These are phyloP conservation scores for Entophlyctis luteolus DNA, from an alignment of 192 early-diverging fungal genomes.

Conservation along the genomic window DNA sequence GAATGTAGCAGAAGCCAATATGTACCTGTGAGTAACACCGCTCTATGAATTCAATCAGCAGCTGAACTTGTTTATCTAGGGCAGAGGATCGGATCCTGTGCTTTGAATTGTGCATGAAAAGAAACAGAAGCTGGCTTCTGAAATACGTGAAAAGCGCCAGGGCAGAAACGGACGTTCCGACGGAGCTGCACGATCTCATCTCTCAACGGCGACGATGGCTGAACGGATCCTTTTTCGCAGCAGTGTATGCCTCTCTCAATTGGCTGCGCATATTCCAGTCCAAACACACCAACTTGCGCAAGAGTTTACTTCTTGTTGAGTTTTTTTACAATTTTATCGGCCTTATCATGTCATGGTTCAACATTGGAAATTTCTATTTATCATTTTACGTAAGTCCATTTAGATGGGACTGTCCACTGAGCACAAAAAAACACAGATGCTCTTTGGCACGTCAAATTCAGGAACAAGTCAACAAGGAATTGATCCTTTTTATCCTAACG, in stretches of 20 bases:
- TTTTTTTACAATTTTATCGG: slow-evolving; percentile 50
- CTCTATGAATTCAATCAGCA: slow-evolving; percentile 69
- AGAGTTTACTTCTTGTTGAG: slow-evolving; percentile 61
- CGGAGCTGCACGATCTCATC: slow-evolving; percentile 67
- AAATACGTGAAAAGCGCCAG: slow-evolving; percentile 65
- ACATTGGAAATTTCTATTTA: slow-evolving; percentile 26
- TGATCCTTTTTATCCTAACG: slow-evolving; percentile 21
- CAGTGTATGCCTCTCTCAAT: slow-evolving; percentile 65
- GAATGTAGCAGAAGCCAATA: slow-evolving; percentile 40
- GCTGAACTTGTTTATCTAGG: slow-evolving; percentile 35
- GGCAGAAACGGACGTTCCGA: slow-evolving; percentile 77
- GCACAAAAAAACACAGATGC: neutral
- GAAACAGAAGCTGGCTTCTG: slow-evolving; percentile 59
- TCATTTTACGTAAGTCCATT: slow-evolving; percentile 20
- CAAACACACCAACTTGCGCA: slow-evolving; percentile 59
- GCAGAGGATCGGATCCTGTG: slow-evolving; percentile 77
- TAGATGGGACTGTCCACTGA: no score
- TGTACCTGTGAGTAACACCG: slow-evolving; percentile 23
- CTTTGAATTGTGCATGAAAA: slow-evolving; percentile 74
- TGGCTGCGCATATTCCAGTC: slow-evolving; percentile 63
- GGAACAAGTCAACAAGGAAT: neutral
- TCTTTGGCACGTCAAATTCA: slow-evolving; percentile 16
- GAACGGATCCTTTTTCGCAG: slow-evolving; percentile 81
- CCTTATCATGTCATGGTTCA: slow-evolving; percentile 55
- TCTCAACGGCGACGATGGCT: slow-evolving; percentile 77